These are phyloP conservation scores for Rhododendron molle DNA, from an alignment of 148 eudicot species.

Conservation along the genomic window DNA sequence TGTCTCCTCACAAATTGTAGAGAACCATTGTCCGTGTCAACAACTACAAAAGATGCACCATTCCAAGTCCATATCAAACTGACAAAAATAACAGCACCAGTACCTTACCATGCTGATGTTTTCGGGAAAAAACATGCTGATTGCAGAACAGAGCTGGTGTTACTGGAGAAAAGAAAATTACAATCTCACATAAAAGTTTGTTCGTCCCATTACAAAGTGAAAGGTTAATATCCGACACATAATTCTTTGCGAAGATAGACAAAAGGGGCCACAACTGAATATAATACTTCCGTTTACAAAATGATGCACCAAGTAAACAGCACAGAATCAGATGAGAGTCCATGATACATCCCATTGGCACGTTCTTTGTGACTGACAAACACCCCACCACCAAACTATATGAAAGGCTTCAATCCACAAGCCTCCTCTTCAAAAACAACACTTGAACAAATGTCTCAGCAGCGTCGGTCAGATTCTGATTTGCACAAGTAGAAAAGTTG, in stretches of 20 bases:
- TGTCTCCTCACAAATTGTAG: background rate
- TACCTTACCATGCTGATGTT: background rate
- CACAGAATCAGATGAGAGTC: background rate
- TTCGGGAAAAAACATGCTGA: background rate
- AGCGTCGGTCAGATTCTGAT: background rate
- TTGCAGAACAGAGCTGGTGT: background rate
- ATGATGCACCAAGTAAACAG: background rate
- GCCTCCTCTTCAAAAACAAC: slow-evolving; percentile 7
- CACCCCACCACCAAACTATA: background rate
- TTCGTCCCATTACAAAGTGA: background rate
- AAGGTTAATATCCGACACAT: background rate
- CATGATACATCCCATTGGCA: slow-evolving; percentile 1
- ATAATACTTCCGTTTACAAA: background rate
- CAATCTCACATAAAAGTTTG: background rate
- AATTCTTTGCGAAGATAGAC: background rate
- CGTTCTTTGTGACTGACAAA: background rate
- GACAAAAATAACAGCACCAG: background rate
- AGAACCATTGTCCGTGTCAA: background rate
- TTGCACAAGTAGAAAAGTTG: background rate
- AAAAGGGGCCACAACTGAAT: background rate
- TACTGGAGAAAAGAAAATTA: background rate
- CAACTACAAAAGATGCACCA: background rate
- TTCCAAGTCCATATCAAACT: background rate
- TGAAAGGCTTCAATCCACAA: background rate
- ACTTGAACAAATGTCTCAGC: background rate